phyloP scores from a whole-genome alignment of 2,329 filamentous ascomycete genomes.

The Calonectria honghensis region DNA sequence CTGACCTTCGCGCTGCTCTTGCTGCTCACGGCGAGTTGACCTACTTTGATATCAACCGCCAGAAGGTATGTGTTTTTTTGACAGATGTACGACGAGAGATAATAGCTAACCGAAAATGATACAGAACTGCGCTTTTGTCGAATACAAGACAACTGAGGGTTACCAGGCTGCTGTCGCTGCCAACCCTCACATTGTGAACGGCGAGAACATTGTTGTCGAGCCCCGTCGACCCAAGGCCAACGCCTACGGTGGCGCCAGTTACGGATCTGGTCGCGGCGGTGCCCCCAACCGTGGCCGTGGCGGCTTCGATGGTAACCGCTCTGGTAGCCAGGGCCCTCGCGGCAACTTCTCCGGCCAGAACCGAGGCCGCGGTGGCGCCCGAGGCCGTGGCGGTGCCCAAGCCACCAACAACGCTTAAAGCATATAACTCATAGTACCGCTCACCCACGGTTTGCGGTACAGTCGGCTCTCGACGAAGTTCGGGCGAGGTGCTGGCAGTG shows the following conservation, averaged over 20 bases:
- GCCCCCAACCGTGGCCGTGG: conserved; percentile 79
- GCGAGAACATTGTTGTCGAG: conserved; percentile 89
- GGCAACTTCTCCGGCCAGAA: conserved; percentile 81
- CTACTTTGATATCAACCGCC: conserved; percentile 86
- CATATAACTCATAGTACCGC: conserved; percentile 35
- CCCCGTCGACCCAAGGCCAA: conserved; percentile 87
- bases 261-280: conserved; percentile 77
- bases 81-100: background rate
- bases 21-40: conserved; percentile 82
- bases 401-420: conserved; percentile 70
- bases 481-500: conserved; percentile 19
- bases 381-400: conserved; percentile 77
- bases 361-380: conserved; percentile 80
- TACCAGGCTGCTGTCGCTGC: conserved; percentile 89
- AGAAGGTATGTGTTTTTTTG: conserved; percentile 78
- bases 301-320: conserved; percentile 75
- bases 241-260: conserved; percentile 82
- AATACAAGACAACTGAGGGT: conserved; percentile 87
- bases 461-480: conserved; percentile 28
- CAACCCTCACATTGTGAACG: conserved; percentile 90
- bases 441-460: conserved; percentile 31
- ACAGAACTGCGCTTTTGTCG: conserved; percentile 97
- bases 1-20: conserved; percentile 82
- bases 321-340: conserved; percentile 77
- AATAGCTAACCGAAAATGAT: conserved; percentile 45